A percentile compares a stretch with the other conserved stretches of the same genome.
Evolutionary conservation across 345 rosid genomes (phyloP).

Genomic region (sweet orange (Citrus sinensis)): DVS_A1.0 CM039165.1:30994001-30994500

Average conservation of each 20-base stretch:
- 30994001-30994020: slow-evolving; percentile 70
- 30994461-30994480: slow-evolving; percentile 5
- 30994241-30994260: neutral
- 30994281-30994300: slow-evolving; percentile 13
- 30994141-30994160: slow-evolving; percentile 97
- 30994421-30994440: slow-evolving; percentile 28
- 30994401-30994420: slow-evolving; percentile 35
- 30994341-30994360: slow-evolving; percentile 34
- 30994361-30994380: slow-evolving; percentile 41
- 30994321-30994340: slow-evolving; percentile 48
- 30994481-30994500: slow-evolving; percentile 19
- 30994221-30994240: neutral
- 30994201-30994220: neutral
- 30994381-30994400: slow-evolving; percentile 44
- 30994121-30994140: slow-evolving; percentile 90
- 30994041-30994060: slow-evolving; percentile 3
- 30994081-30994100: slow-evolving; percentile 9
- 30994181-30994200: slow-evolving; percentile 62
- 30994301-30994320: slow-evolving; percentile 19
- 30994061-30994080: slow-evolving; percentile 2
- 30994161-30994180: slow-evolving; percentile 60
- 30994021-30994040: neutral
- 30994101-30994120: slow-evolving; percentile 75
- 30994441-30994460: slow-evolving; percentile 3
- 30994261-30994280: slow-evolving; percentile 7